Evolutionary conservation across 2,329 filamentous ascomycete genomes (phyloP).

Genomic region (Annulohypoxylon truncatum): DNA sequence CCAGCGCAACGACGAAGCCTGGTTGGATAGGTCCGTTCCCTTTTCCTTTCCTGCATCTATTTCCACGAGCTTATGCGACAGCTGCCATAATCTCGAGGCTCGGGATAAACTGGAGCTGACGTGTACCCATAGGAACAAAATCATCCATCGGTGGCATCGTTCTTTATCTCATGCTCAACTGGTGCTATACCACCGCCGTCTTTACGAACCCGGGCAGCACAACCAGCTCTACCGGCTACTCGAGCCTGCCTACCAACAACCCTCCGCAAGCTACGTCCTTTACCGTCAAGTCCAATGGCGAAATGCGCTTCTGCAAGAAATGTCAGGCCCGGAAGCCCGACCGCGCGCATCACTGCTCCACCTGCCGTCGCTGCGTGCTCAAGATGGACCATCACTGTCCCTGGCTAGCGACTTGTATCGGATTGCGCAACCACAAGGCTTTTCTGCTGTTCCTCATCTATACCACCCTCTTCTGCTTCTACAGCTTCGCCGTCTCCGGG

Average conservation of each 20-base stretch:
- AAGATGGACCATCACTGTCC: constrained; percentile 99
- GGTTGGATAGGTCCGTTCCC: constrained; percentile 66
- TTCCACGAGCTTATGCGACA: constrained; percentile 17
- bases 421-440: constrained; percentile 93
- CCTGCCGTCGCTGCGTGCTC: constrained; percentile 90
- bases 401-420: constrained; percentile 96
- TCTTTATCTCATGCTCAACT: constrained; percentile 84
- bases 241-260: constrained; percentile 80
- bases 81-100: neutral
- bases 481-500: constrained; percentile 79
- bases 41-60: neutral
- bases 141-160: constrained; percentile 73
- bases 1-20: constrained; percentile 62
- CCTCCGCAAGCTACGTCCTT: constrained; percentile 74
- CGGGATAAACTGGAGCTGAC: constrained; percentile 5
- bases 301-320: constrained; percentile 94
- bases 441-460: constrained; percentile 95
- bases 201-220: constrained; percentile 89
- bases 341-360: constrained; percentile 95
- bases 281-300: constrained; percentile 92
- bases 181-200: constrained; percentile 91
- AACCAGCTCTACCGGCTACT: constrained; percentile 76
- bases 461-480: constrained; percentile 85
- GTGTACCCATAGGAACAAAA: constrained; percentile 57
- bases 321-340: constrained; percentile 95